phyloP scores from a whole-genome alignment of 306 rosid species.

The Herpetospermum pedunculosum region DNA sequence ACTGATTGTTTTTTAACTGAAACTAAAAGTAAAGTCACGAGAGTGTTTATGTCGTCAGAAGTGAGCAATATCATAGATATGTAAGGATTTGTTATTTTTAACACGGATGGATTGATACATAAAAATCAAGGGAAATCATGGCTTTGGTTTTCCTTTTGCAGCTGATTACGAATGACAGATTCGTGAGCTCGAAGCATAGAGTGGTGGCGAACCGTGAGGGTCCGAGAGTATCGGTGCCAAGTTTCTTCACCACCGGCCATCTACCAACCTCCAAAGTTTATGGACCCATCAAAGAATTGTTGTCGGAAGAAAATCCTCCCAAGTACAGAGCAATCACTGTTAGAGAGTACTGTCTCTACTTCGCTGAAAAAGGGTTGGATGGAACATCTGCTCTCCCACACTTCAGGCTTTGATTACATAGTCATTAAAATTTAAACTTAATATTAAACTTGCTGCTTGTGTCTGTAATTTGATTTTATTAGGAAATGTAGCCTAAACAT shows the following conservation, averaged over 20 bases:
- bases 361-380: conserved; percentile 16
- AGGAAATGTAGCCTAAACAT: no score
- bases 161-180: conserved; percentile 22
- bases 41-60: no score
- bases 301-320: conserved; percentile 37
- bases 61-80: no score
- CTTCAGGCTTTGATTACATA: conserved; percentile 33
- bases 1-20: no score
- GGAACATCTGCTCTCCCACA: conserved; percentile 22
- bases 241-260: background rate
- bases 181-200: conserved; percentile 16
- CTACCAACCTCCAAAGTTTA: conserved; percentile 11
- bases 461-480: no score
- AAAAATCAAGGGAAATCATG: no score
- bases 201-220: conserved; percentile 11
- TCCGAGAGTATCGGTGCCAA: conserved; percentile 17
- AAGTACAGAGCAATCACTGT: conserved; percentile 22
- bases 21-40: no score
- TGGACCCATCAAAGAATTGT: conserved; percentile 45
- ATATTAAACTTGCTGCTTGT: no score
- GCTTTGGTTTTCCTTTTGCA: no score
- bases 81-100: no score
- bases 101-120: no score
- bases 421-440: no score
- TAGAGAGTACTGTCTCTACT: conserved; percentile 11